A percentile compares a stretch with the other conserved stretches of the same genome.
Evolutionary conservation across 345 rosid genomes (phyloP).

Genomic region (Murraya koenigii): DNA sequence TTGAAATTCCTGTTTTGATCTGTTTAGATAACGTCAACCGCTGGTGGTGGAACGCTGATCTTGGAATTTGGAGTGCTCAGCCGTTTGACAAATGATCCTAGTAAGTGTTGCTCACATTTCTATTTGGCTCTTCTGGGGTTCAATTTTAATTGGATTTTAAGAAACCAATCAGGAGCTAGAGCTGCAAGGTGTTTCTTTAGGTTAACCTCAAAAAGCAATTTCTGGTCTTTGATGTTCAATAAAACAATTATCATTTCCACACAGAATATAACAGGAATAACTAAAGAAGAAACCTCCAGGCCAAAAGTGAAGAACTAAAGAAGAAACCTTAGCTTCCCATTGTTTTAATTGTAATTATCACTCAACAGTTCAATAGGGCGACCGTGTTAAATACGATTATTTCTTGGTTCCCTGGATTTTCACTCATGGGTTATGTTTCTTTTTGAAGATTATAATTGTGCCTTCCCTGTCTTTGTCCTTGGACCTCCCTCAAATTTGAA

Average conservation of each 20-base stretch:
- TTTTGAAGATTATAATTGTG: neutral
- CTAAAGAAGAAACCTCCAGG: neutral
- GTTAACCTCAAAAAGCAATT: too few species aligned
- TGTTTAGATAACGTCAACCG: slow-evolving; percentile 90
- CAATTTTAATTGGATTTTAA: too few species aligned
- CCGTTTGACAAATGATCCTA: slow-evolving; percentile 89
- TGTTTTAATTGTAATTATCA: neutral
- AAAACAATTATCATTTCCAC: neutral
- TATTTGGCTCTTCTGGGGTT: neutral
- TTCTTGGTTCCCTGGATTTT: neutral
- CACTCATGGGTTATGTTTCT: neutral
- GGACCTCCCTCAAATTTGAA: neutral
- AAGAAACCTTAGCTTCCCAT: neutral
- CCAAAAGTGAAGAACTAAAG: neutral
- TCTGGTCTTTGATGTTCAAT: neutral
- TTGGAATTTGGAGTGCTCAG: slow-evolving; percentile 95
- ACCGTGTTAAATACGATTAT: neutral
- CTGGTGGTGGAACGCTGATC: slow-evolving; percentile 98
- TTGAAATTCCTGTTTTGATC: slow-evolving; percentile 18
- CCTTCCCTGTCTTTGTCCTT: neutral
- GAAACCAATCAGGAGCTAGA: too few species aligned
- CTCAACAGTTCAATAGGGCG: neutral
- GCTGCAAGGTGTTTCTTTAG: too few species aligned
- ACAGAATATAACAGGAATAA: neutral
- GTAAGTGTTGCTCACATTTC: slow-evolving; percentile 37